phyloP scores from a whole-genome alignment of 768 basidiomycete genomes.

The Kockovaella imperatae region DNA sequence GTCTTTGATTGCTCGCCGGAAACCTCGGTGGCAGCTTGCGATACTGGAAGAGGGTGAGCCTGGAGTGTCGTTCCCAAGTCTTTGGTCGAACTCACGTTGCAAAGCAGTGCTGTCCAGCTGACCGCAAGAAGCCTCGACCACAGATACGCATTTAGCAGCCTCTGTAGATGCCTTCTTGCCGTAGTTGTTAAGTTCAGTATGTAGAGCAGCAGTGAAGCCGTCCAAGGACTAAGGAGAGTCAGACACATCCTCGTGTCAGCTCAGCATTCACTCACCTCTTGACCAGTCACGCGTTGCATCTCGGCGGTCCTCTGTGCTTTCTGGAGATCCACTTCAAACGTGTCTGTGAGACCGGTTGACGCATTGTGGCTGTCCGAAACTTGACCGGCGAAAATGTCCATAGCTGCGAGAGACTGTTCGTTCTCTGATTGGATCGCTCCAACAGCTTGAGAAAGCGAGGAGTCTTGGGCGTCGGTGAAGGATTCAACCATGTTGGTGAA shows the following conservation, averaged over 20 bases:
- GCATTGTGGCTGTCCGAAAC: slow-evolving; percentile 27
- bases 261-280: slow-evolving; percentile 9
- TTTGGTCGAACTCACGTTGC: no score
- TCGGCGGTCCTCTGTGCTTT: slow-evolving; percentile 4
- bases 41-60: no score
- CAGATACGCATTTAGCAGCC: no score
- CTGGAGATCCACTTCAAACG: slow-evolving; percentile 48
- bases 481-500: slow-evolving; percentile 64
- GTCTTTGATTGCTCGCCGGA: no score
- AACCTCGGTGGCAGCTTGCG: no score
- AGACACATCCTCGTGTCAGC: neutral
- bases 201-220: slow-evolving; percentile 11
- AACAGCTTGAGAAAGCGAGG: slow-evolving; percentile 57
- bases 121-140: no score
- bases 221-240: slow-evolving; percentile 13
- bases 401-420: slow-evolving; percentile 51
- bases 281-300: slow-evolving; percentile 17
- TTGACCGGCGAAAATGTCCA: slow-evolving; percentile 50
- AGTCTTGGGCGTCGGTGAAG: slow-evolving; percentile 63
- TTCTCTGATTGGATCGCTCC: slow-evolving; percentile 55
- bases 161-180: no score
- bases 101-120: no score
- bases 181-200: no score
- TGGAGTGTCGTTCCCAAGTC: no score
- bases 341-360: slow-evolving; percentile 51